phyloP scores from a whole-genome alignment of 1,139 yeast genomes.

The Lodderomyces orthopsilosis region DNA sequence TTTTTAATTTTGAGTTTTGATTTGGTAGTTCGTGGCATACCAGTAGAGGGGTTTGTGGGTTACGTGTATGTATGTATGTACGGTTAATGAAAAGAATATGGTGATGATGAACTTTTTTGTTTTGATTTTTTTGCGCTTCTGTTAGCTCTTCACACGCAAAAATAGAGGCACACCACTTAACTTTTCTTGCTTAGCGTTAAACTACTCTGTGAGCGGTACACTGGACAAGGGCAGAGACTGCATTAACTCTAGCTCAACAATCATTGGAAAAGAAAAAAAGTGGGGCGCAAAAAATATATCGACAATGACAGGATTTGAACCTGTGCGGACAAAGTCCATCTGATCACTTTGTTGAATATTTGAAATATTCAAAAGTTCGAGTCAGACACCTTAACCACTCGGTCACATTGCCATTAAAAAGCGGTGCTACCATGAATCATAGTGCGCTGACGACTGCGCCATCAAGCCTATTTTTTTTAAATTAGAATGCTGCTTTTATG shows the following conservation, averaged over 20 bases:
- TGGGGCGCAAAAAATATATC: slow-evolving; percentile 30
- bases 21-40: slow-evolving; percentile 38
- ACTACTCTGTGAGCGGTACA: too few species aligned
- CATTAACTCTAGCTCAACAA: too few species aligned
- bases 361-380: slow-evolving; percentile 44
- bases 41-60: not conserved
- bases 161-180: too few species aligned
- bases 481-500: not conserved
- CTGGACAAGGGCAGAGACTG: too few species aligned
- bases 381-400: slow-evolving; percentile 83
- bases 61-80: not conserved
- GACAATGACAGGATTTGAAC: slow-evolving; percentile 90
- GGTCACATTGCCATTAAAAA: slow-evolving; percentile 57
- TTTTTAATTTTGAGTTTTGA: slow-evolving; percentile 36
- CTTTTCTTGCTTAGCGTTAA: too few species aligned
- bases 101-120: too few species aligned
- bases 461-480: slow-evolving; percentile 1
- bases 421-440: too few species aligned
- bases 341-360: slow-evolving; percentile 36
- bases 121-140: too few species aligned
- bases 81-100: too few species aligned
- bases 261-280: slow-evolving; percentile 15
- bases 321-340: slow-evolving; percentile 87
- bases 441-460: not conserved
- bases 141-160: too few species aligned